Evolutionary conservation across 2,329 filamentous ascomycete species (phyloP).

Genomic region (Penicillium frequentans): DNA sequence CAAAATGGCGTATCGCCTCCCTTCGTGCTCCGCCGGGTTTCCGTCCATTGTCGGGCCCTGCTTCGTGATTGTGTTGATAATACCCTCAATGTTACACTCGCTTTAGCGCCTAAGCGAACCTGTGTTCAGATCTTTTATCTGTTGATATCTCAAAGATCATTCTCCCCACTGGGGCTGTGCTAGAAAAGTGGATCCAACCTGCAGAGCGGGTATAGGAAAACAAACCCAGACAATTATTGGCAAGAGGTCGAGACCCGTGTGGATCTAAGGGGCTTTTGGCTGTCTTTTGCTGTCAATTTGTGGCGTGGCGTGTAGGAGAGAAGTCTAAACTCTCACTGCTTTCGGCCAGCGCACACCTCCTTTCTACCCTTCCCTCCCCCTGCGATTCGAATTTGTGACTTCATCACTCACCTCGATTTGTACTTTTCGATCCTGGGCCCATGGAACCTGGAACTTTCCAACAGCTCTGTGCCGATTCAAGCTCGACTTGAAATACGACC

Average conservation of each 20-base stretch:
- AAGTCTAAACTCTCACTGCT: slow-evolving; percentile 2
- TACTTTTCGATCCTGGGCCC: not conserved
- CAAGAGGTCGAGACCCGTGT: slow-evolving; percentile 13
- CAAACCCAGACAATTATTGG: not conserved
- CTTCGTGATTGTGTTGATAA: not conserved
- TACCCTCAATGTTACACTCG: not conserved
- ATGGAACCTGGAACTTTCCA: not conserved
- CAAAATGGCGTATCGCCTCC: slow-evolving; percentile 15
- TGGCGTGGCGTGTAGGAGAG: not conserved
- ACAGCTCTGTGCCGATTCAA: not conserved
- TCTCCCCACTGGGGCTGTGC: not conserved
- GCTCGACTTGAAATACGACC: not conserved
- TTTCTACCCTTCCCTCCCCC: not conserved
- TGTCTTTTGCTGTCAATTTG: slow-evolving; percentile 4
- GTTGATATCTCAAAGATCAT: not conserved
- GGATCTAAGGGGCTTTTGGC: slow-evolving; percentile 8
- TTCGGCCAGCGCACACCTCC: not conserved
- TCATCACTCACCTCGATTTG: not conserved
- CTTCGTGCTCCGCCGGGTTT: not conserved
- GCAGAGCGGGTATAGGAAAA: not conserved
- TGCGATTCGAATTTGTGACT: not conserved
- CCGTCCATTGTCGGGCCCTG: not conserved
- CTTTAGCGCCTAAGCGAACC: not conserved
- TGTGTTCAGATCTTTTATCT: not conserved
- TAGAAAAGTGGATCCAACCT: slow-evolving; percentile 2